phyloP scores from a whole-genome alignment of 352 stramenopile genomes.

The Globisporangium cylindrosporum region DNA sequence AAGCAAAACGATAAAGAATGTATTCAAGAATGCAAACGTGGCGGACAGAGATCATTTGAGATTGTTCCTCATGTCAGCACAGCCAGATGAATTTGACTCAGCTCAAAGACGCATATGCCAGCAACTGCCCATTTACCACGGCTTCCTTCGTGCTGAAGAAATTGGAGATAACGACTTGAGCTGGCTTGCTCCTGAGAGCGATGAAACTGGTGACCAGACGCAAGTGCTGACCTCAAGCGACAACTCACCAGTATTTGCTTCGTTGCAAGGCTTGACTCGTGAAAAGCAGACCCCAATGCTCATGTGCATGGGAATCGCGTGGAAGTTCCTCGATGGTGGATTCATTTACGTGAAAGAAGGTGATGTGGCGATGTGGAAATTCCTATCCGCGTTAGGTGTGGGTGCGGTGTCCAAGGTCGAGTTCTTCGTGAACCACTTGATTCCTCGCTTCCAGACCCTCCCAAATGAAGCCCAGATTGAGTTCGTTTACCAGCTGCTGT shows the following conservation, averaged over 20 bases:
- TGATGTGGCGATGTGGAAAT: slow-evolving; percentile 27
- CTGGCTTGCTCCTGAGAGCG: slow-evolving; percentile 19
- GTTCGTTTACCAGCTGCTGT: slow-evolving; percentile 44
- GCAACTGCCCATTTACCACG: slow-evolving; percentile 54
- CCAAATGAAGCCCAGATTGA: slow-evolving; percentile 27
- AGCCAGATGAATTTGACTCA: slow-evolving; percentile 31
- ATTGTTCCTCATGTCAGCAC: slow-evolving; percentile 41
- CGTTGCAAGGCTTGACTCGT: slow-evolving; percentile 22
- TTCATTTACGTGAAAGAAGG: slow-evolving; percentile 52
- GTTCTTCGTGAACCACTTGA: slow-evolving; percentile 48
- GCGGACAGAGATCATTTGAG: slow-evolving; percentile 41
- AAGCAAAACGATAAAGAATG: slow-evolving; percentile 13
- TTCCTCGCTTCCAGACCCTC: slow-evolving; percentile 44
- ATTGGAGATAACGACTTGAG: slow-evolving; percentile 21
- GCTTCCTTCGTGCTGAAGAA: slow-evolving; percentile 20
- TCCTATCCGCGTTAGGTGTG: slow-evolving; percentile 34
- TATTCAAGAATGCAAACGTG: slow-evolving; percentile 21
- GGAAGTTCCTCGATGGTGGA: slow-evolving; percentile 43
- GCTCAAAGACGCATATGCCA: slow-evolving; percentile 32
- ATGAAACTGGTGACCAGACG: slow-evolving; percentile 3
- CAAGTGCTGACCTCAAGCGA: slow-evolving; percentile 12
- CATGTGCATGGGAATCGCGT: slow-evolving; percentile 40
- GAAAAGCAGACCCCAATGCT: slow-evolving; percentile 19
- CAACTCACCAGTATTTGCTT: slow-evolving; percentile 28
- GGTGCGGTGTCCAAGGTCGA: slow-evolving; percentile 38